Evolutionary conservation across 2,329 filamentous ascomycete genomes (phyloP).

Genomic region (Neoarthrinium moseri): DNA sequence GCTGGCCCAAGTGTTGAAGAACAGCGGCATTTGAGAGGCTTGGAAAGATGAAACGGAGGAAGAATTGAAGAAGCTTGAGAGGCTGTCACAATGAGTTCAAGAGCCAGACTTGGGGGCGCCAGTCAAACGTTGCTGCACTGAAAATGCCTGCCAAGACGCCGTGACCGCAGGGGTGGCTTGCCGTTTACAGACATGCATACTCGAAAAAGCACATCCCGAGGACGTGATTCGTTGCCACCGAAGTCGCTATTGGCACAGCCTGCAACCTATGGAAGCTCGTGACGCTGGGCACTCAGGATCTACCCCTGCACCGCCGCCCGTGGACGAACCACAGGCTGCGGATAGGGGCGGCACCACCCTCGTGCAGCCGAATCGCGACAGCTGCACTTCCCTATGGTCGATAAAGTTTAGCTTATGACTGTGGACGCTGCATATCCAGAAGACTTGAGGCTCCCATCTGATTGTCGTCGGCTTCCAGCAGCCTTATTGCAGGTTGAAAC

Average conservation of each 20-base stretch:
- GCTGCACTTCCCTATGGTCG: background rate
- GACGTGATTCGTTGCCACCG: conserved; percentile 18
- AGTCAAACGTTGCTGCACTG: too few relatives aligned
- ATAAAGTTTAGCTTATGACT: background rate
- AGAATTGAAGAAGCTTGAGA: too few relatives aligned
- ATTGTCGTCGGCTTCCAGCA: background rate
- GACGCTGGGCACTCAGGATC: conserved; percentile 16
- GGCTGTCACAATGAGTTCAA: background rate
- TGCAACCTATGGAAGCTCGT: conserved; percentile 20
- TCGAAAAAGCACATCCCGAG: conserved; percentile 5
- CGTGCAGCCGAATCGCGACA: conserved; percentile 15
- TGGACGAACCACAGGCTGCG: conserved; percentile 21
- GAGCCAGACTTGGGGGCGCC: too few relatives aligned
- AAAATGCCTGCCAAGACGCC: too few relatives aligned
- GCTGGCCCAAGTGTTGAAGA: too few relatives aligned
- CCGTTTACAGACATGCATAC: conserved; percentile 18
- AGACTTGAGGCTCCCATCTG: background rate
- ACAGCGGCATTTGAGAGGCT: too few relatives aligned
- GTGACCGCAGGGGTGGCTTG: conserved; percentile 24
- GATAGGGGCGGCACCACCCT: conserved; percentile 15
- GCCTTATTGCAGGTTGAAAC: too few relatives aligned
- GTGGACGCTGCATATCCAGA: background rate
- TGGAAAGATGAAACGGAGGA: too few relatives aligned
- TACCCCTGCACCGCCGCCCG: too few relatives aligned
- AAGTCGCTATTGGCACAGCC: too few relatives aligned